phyloP scores from a whole-genome alignment of 83 land plant genomes.

The Thuja plicata region DNA sequence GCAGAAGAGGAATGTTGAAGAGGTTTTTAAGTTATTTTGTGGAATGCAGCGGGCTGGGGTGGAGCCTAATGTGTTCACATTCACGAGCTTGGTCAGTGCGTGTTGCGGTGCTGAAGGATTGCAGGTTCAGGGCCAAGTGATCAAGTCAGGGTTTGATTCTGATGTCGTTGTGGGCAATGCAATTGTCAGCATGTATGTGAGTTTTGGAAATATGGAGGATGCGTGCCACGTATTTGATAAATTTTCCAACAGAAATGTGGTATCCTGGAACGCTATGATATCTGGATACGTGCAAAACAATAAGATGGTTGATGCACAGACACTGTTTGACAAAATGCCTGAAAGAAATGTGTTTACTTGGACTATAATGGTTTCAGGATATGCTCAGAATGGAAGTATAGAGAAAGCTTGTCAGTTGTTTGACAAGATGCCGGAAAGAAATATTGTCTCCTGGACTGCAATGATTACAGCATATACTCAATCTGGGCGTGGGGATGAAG shows the following conservation, averaged over 20 bases:
- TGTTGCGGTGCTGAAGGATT: not conserved
- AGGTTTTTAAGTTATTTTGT: not conserved
- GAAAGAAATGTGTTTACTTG: constrained; percentile 48
- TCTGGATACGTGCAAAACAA: constrained; percentile 7
- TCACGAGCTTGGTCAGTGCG: not conserved
- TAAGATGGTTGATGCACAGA: constrained; percentile 32
- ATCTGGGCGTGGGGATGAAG: constrained; percentile 20
- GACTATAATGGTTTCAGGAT: constrained; percentile 57
- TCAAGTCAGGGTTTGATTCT: constrained; percentile 10
- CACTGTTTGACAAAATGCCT: constrained; percentile 40
- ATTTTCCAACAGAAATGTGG: not conserved
- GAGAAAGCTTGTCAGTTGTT: constrained; percentile 40
- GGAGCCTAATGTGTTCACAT: not conserved
- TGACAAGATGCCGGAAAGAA: constrained; percentile 41
- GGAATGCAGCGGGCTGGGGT: not conserved
- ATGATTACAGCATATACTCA: constrained; percentile 61
- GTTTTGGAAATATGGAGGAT: not conserved
- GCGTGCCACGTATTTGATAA: not conserved
- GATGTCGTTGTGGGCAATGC: not conserved
- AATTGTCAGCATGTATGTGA: not conserved
- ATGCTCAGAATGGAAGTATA: constrained; percentile 46
- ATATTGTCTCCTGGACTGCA: constrained; percentile 25
- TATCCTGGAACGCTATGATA: constrained; percentile 10
- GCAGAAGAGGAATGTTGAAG: not conserved
- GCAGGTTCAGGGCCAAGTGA: not conserved